Base-by-base conservation (phyloP, 192 early-diverging fungal species). In the Gaertneriomyces sp. region DNA sequence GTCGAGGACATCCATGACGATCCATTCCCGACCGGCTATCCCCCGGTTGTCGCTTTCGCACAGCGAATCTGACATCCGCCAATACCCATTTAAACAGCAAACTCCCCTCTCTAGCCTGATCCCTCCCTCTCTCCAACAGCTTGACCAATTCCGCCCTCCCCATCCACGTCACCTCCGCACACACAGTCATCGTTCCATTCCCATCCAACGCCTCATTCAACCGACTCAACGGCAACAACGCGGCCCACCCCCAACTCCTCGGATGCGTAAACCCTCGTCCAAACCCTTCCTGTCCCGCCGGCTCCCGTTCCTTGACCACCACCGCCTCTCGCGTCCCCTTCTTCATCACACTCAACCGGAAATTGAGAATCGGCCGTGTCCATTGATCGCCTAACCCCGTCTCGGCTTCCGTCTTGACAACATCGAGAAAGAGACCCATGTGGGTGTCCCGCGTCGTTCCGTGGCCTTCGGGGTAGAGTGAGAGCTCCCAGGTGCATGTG, bases 381-480 rank as follows among this genome's bases (percentile, higher is more conserved):
- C 64, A 74, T 38, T 59, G 54, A 6, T 68, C 72, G 7, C 72
- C 72, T 14, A 38, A 54, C 16, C 42, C 45, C 40, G 51, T 68
- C 40, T 74, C 72, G 11, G 42, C 38, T 14, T 74, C 66, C 7
- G 72, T 63, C 17, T 68, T 68, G 3, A 74, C 72, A 12, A 74
- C 72, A 25, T 74, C 72, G 19, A 74, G 66, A 47, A 68, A 74
- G 17, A 74, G 56, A 9, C 65, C 72, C 60, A 74, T 63, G 45
- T 74, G 72, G 4, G 72, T 74, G 47, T 68, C 65, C 12, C 64
- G 65, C 4, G 72, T 74, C 20, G 44, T 42, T 3, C 72, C 72
- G 42, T 74, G 65, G 33, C 72, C 72, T 45, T 74, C 72, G 0
- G 72, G 72, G 45, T 74, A 74, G 25, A 74, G 57, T 14, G 72